phyloP scores from a whole-genome alignment of 2,329 filamentous ascomycete species.

The Fusarium brevicatenulatum region DNA sequence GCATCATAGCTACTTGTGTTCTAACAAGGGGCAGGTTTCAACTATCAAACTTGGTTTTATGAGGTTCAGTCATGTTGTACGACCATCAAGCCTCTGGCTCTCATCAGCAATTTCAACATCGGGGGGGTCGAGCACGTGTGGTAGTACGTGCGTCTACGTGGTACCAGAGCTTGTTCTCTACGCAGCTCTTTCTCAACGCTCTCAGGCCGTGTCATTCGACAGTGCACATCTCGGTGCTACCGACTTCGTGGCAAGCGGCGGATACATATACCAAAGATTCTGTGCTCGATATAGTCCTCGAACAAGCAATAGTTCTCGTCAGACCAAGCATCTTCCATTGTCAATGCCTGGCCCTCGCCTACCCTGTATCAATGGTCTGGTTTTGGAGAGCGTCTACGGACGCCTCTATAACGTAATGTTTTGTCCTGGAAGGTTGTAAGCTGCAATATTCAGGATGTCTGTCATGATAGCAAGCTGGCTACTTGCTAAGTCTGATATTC shows the following conservation, averaged over 20 bases:
- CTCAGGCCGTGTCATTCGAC: slow-evolving; percentile 17
- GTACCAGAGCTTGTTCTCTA: slow-evolving; percentile 5
- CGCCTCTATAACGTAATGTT: neutral
- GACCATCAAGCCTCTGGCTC: neutral
- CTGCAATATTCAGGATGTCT: neutral
- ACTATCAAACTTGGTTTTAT: neutral
- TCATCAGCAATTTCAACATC: neutral
- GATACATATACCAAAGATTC: neutral
- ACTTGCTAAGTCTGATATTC: neutral
- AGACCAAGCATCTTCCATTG: neutral
- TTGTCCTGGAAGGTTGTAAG: neutral
- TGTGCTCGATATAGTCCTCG: neutral
- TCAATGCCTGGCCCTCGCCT: neutral
- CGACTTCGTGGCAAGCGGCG: neutral
- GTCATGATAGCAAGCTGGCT: neutral
- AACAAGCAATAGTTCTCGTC: neutral
- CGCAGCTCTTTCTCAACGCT: neutral
- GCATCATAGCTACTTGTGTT: neutral
- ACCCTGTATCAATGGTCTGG: neutral
- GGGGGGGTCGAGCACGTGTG: neutral
- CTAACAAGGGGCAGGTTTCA: neutral
- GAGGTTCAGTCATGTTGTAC: too few relatives aligned
- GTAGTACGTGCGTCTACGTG: neutral
- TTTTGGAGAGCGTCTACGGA: neutral
- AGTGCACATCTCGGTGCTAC: slow-evolving; percentile 13